These are phyloP conservation scores for Penicillium ochrochloron DNA, from an alignment of 495 filamentous ascomycete genomes.

Conservation along the genomic window DNA sequence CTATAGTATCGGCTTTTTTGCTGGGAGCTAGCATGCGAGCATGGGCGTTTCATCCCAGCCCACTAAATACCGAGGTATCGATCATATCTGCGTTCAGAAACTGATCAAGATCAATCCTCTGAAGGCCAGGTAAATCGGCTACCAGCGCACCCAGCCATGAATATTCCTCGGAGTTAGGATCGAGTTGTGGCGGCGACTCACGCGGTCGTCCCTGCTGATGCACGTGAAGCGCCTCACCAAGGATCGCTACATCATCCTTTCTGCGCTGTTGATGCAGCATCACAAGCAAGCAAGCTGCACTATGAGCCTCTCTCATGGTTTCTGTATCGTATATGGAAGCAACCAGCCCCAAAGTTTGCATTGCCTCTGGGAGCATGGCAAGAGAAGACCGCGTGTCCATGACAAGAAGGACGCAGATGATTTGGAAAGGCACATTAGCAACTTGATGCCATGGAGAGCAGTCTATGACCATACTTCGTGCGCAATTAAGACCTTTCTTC, in stretches of 20 bases:
- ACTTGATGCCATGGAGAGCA: constrained; percentile 58
- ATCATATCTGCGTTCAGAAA: constrained; percentile 40
- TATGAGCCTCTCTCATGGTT: constrained; percentile 52
- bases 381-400: constrained; percentile 52
- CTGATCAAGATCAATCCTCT: constrained; percentile 41
- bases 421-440: constrained; percentile 57
- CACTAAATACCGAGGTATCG: constrained; percentile 18
- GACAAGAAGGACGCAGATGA: constrained; percentile 53
- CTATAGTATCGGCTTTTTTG: neutral
- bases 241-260: constrained; percentile 34
- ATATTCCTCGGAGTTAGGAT: constrained; percentile 34
- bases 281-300: constrained; percentile 48
- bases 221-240: constrained; percentile 27
- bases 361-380: constrained; percentile 47
- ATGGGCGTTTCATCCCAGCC: constrained; percentile 1
- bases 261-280: constrained; percentile 43
- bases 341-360: constrained; percentile 50
- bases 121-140: constrained; percentile 45
- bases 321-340: constrained; percentile 46
- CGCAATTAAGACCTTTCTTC: constrained; percentile 35
- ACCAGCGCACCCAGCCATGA: constrained; percentile 44
- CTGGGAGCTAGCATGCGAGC: neutral
- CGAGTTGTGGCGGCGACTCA: constrained; percentile 19
- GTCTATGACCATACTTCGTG: constrained; percentile 36
- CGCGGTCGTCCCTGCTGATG: constrained; percentile 13